These are phyloP conservation scores for Wilcoxina mikolae DNA, from an alignment of 495 filamentous ascomycete species.

Conservation along the genomic window DNA sequence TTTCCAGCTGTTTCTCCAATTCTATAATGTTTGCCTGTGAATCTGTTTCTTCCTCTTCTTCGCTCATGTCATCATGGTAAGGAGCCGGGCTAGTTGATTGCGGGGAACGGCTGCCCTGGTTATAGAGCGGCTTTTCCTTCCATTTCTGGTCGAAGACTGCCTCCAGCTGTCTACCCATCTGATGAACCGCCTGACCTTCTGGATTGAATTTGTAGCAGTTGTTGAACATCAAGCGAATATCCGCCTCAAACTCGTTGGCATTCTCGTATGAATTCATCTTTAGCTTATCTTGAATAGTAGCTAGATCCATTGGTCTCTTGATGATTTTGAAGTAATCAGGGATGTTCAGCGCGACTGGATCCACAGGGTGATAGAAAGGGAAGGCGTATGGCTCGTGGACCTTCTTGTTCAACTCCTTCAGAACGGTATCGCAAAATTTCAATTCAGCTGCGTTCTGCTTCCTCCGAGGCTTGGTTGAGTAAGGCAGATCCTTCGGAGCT, in stretches of 20 bases:
- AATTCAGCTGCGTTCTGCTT: slow-evolving; percentile 85
- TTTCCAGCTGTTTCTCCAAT: slow-evolving; percentile 48
- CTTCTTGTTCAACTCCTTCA: slow-evolving; percentile 61
- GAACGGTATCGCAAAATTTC: slow-evolving; percentile 70
- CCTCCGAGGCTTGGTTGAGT: slow-evolving; percentile 71
- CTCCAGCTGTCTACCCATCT: slow-evolving; percentile 54
- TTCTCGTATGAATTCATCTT: slow-evolving; percentile 67
- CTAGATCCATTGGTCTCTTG: slow-evolving; percentile 91
- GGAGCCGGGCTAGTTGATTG: slow-evolving; percentile 39
- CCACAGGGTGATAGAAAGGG: slow-evolving; percentile 69
- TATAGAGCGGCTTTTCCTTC: slow-evolving; percentile 57
- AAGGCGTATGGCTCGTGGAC: slow-evolving; percentile 50
- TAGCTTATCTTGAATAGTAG: slow-evolving; percentile 60
- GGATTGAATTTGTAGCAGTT: slow-evolving; percentile 93
- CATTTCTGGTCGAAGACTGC: slow-evolving; percentile 59
- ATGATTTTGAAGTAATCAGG: slow-evolving; percentile 84
- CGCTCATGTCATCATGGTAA: slow-evolving; percentile 52
- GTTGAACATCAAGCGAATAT: slow-evolving; percentile 67
- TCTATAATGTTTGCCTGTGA: slow-evolving; percentile 37
- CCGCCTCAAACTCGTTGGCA: slow-evolving; percentile 69
- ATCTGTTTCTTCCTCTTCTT: slow-evolving; percentile 38
- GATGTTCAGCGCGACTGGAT: slow-evolving; percentile 88
- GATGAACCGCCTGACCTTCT: slow-evolving; percentile 53
- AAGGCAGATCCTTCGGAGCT: slow-evolving; percentile 70
- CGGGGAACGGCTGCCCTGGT: slow-evolving; percentile 46